Evolutionary conservation across 768 basidiomycete species (phyloP).

Genomic region (Naganishia randhawae): DNA sequence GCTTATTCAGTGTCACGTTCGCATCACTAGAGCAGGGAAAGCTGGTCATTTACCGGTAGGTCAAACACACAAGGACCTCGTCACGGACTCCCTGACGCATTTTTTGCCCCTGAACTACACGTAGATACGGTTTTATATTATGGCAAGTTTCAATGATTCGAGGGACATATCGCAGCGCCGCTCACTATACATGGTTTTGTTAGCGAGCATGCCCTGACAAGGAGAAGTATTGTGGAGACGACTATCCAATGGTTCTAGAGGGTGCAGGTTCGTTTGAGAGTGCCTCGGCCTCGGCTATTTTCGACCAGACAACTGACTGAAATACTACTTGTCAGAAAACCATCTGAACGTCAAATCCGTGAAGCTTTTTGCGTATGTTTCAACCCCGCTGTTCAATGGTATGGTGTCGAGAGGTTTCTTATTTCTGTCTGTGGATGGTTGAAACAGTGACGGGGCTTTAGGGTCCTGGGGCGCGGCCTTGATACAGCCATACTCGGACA

Average conservation of each 20-base stretch:
- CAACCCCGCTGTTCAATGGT: conserved; percentile 48
- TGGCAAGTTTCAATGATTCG: conserved; percentile 31
- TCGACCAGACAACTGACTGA: conserved; percentile 1
- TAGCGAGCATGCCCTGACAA: conserved; percentile 48
- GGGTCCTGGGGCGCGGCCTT: conserved; percentile 91
- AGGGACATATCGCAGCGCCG: neutral
- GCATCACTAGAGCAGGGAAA: conserved; percentile 62
- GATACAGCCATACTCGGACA: conserved; percentile 73
- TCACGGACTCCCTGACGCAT: conserved; percentile 7
- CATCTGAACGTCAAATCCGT: conserved; percentile 58
- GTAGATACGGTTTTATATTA: conserved; percentile 54
- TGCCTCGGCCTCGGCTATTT: too few relatives aligned
- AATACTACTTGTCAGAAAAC: conserved; percentile 51
- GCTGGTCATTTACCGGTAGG: conserved; percentile 66
- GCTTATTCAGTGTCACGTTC: neutral
- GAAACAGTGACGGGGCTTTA: conserved; percentile 68
- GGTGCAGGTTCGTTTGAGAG: conserved; percentile 33
- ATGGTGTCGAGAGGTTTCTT: conserved; percentile 59
- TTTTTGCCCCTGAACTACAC: conserved; percentile 14
- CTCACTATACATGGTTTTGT: neutral
- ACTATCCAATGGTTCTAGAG: conserved; percentile 59
- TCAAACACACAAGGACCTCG: neutral
- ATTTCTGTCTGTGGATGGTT: conserved; percentile 51
- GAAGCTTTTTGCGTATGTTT: conserved; percentile 38
- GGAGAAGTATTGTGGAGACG: conserved; percentile 65